Evolutionary conservation across 2,329 filamentous ascomycete species (phyloP), one percentile per base, ranked within the genome.

Genomic region (Lecanicillium sp.): DNA sequence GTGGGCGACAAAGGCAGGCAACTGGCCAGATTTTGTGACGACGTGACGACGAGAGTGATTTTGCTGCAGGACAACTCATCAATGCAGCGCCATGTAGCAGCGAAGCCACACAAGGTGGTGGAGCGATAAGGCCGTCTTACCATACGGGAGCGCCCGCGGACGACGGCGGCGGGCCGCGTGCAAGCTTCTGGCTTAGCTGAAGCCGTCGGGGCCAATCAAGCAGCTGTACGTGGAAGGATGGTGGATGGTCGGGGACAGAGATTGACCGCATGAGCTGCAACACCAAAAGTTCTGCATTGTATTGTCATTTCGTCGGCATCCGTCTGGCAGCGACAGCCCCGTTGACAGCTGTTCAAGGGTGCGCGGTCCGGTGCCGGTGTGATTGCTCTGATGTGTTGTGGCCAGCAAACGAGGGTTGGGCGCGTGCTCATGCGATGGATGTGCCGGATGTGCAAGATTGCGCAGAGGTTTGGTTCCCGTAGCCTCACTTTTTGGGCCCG

Each of bases 61-160:
- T 30, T 50, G 48, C 42, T 45, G 42, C 35, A 45, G 48, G 48
- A 45, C 48, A 50, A 46, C 48, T 50, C 48, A 50, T 45, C 42
- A 42, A 9, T 50, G 48, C 48, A 50, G 48, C 35, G 45, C 42
- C 36, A 43, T 50, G 41, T 40, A 40, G 40, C 48, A 21, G 36
- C 41, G 33, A 23, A 23, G 23, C 20, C 14, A 26, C 23, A 23
- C 21, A n/a, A 36, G 33, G 29, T 29, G 40, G 40, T 40, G 48
- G 48, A 42, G 30, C 30, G 38, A 20, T 15, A 37, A 12, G 8
- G 29, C 30, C 37, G 45, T 48, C 12, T 32, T 24, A 30, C 39
- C 39, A 44, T 23, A 39, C 47, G 47, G 47, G 47, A 49, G 47
- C 24, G 24, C 32, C 47, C 47, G 47, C 47, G 47, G 21, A 24